Evolutionary conservation across 2,329 filamentous ascomycete species (phyloP).

Genomic region (Biscogniauxia mediterranea): DNA sequence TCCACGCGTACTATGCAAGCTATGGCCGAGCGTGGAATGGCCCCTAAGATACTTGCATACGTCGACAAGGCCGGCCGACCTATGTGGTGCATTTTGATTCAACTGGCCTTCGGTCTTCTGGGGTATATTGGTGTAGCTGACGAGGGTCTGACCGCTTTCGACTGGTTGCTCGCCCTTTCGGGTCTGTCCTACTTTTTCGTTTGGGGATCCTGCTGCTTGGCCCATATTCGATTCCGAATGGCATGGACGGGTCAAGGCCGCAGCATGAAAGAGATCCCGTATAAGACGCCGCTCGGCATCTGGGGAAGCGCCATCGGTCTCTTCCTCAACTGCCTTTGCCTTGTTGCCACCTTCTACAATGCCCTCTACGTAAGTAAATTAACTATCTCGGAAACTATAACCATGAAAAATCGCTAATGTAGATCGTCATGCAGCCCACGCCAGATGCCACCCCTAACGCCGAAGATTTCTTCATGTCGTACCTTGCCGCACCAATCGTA

Average conservation of each 20-base stretch:
- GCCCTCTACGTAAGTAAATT: slow-evolving; percentile 50
- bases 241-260: slow-evolving; percentile 61
- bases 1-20: slow-evolving; percentile 52
- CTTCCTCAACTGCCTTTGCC: slow-evolving; percentile 62
- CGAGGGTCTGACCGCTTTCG: slow-evolving; percentile 49
- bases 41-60: slow-evolving; percentile 56
- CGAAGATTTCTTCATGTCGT: slow-evolving; percentile 56
- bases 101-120: slow-evolving; percentile 57
- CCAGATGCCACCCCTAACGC: slow-evolving; percentile 36
- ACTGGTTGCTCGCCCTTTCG: slow-evolving; percentile 68
- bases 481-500: slow-evolving; percentile 57
- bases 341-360: slow-evolving; percentile 72
- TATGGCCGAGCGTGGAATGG: slow-evolving; percentile 48
- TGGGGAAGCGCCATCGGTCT: slow-evolving; percentile 69
- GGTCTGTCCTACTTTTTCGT: slow-evolving; percentile 73
- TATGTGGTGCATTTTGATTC: slow-evolving; percentile 50
- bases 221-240: slow-evolving; percentile 64
- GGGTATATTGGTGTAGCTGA: slow-evolving; percentile 54
- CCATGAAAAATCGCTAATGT: slow-evolving; percentile 12
- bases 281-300: slow-evolving; percentile 51
- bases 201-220: slow-evolving; percentile 67
- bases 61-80: slow-evolving; percentile 62
- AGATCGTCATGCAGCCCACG: slow-evolving; percentile 29
- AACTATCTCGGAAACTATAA: background rate
- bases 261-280: slow-evolving; percentile 47